Evolutionary conservation across 163 green algal species (phyloP), one percentile per base, ranked within the genome.

Genomic region (Chlorella variabilis): DNA sequence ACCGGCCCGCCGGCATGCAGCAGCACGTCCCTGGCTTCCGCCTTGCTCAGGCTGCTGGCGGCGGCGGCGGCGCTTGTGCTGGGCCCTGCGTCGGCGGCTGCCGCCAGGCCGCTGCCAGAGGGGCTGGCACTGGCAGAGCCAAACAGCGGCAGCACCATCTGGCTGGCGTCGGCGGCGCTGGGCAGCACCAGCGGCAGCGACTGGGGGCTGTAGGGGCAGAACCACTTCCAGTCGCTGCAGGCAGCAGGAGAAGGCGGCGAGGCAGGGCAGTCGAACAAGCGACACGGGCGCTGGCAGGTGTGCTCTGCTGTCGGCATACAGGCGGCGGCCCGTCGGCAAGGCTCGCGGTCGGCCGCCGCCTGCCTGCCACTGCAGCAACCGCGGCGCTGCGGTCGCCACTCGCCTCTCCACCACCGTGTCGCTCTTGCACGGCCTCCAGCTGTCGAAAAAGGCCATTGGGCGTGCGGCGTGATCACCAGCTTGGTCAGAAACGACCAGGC

Each of bases 1-100:
- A 81, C 68, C 0, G 81, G 61, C 34, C 81, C 81, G 11, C 81
- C 81, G 1, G 45, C 71, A 39, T 86, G 41, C 25, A 77, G 27
- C 15, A 86, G 3, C 23, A 76, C 56, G 54, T 86, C 80, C 48
- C 27, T 41, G 7, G 70, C 61, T 4, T 80, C 62, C 1, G 39
- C 48, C 15, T 33, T 56, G 42, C 31, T 68, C 5, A 65, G 8
- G 49, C 29, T 11, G 63, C 45, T 58, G 76, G 3, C 23, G 4
- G 2, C 66, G 36, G 39, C 39, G 2, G 13, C 66, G 11, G 39
- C 7, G 2, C 36, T 33, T 31, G 49, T 78, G 49, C 70, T 66
- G 48, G 48, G 23, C 8, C 27, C 15, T 15, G 1, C n/a, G 6
- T n/a, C 41, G 25, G n/a, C 13, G n/a, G 0, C 70, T 4, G 71